Percentiles rank a stretch among this genome's conserved stretches.
Conservation (phyloP, 345 rosid genomes). For the Populus alba region DNA sequence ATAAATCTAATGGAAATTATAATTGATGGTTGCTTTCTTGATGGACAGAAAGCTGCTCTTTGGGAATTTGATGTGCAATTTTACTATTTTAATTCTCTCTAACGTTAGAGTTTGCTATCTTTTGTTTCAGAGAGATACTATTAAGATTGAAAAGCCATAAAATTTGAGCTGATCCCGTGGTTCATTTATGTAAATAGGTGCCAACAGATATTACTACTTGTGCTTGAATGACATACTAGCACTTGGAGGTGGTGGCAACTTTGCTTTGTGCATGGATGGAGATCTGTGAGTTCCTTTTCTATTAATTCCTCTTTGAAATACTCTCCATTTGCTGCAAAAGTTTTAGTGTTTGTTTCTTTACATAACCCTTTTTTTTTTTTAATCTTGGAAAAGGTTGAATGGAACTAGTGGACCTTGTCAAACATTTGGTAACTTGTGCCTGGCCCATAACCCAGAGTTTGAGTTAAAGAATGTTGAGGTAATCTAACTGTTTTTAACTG, state of each 20-base stretch:
- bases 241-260: constrained; percentile 86
- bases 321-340: not conserved
- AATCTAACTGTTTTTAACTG: constrained; percentile 15
- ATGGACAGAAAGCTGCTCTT: not conserved
- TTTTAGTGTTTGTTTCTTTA: not conserved
- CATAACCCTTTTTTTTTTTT: not conserved
- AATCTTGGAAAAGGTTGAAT: constrained; percentile 50
- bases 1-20: not conserved
- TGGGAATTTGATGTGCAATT: not conserved
- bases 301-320: not conserved
- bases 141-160: not conserved
- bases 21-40: not conserved
- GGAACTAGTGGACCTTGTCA: constrained; percentile 90
- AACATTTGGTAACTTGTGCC: constrained; percentile 78
- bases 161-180: constrained; percentile 9
- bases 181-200: constrained; percentile 49
- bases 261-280: constrained; percentile 74
- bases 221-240: constrained; percentile 86
- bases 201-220: constrained; percentile 78
- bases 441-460: constrained; percentile 68
- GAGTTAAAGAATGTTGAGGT: constrained; percentile 90
- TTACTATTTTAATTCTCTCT: not conserved
- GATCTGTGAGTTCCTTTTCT: constrained; percentile 70
- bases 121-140: not conserved
- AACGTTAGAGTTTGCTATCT: not conserved